Conservation (phyloP, 140 eudicot species). For the Ambrosia hybrid region DNA sequence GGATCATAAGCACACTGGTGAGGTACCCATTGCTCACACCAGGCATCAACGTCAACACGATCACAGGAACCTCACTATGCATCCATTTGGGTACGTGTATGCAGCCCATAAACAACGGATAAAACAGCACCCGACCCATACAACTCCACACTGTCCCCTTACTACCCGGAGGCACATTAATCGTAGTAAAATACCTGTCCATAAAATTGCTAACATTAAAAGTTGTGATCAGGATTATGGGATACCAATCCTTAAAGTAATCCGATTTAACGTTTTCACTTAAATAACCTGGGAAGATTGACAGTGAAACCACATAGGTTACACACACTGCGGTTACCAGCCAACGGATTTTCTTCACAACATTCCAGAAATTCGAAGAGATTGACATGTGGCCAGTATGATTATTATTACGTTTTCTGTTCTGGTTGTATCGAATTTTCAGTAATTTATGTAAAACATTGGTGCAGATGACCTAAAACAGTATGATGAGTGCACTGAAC, state of each 20-base stretch:
- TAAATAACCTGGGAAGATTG: slow-evolving; percentile 38
- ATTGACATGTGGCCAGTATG: slow-evolving; percentile 11
- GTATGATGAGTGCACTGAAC: slow-evolving; percentile 35
- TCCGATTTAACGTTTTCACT: slow-evolving; percentile 30
- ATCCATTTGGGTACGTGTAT: slow-evolving; percentile 41
- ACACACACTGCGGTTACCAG: slow-evolving; percentile 8
- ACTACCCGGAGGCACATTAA: slow-evolving; percentile 29
- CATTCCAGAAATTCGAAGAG: slow-evolving; percentile 18
- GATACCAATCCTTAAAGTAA: slow-evolving; percentile 38
- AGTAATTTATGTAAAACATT: slow-evolving; percentile 36
- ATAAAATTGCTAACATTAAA: slow-evolving; percentile 42
- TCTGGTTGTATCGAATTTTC: slow-evolving; percentile 22
- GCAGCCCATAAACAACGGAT: slow-evolving; percentile 37
- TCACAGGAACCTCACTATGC: slow-evolving; percentile 33
- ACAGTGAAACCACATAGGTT: slow-evolving; percentile 24
- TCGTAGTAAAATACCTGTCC: slow-evolving; percentile 35
- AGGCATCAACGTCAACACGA: slow-evolving; percentile 23
- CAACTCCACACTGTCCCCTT: slow-evolving; percentile 33
- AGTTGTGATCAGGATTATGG: slow-evolving; percentile 33
- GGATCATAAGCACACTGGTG: slow-evolving; percentile 44
- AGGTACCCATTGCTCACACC: slow-evolving; percentile 47
- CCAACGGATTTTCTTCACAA: slow-evolving; percentile 30
- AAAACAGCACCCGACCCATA: slow-evolving; percentile 35
- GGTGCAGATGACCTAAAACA: slow-evolving; percentile 32
- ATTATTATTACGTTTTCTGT: not conserved